phyloP scores from a whole-genome alignment of 441 rosid species.

The Corymbia calophylla region DNA sequence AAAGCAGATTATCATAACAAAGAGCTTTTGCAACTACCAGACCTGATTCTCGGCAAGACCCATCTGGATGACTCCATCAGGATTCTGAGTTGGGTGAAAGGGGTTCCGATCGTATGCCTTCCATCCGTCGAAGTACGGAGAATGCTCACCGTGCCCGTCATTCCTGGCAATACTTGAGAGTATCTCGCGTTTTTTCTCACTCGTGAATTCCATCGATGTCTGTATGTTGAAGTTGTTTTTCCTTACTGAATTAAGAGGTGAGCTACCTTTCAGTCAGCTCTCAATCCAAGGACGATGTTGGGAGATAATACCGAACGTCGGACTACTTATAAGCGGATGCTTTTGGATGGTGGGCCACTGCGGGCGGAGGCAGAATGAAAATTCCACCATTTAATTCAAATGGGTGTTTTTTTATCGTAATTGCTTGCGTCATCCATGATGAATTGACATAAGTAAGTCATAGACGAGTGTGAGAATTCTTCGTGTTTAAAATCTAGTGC shows the following conservation, averaged over 20 bases:
- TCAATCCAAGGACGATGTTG: background rate
- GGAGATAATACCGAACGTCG: background rate
- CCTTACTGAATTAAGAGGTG: background rate
- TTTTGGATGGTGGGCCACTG: too few relatives aligned
- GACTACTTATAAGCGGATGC: background rate
- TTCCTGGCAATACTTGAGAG: slow-evolving; percentile 35
- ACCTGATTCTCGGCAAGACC: slow-evolving; percentile 71
- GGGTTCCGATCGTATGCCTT: slow-evolving; percentile 47
- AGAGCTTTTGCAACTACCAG: background rate
- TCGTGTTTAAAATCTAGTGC: too few relatives aligned
- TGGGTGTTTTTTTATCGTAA: too few relatives aligned
- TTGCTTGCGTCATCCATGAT: too few relatives aligned
- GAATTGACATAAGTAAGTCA: too few relatives aligned
- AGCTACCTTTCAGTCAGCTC: background rate
- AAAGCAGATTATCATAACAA: background rate
- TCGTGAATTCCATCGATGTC: slow-evolving; percentile 2
- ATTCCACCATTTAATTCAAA: too few relatives aligned
- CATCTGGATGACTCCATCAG: slow-evolving; percentile 54
- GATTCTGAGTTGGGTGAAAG: slow-evolving; percentile 34
- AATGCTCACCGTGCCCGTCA: slow-evolving; percentile 44
- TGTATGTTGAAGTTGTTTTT: background rate
- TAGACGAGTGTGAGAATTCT: too few relatives aligned
- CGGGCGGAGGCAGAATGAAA: background rate
- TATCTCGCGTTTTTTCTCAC: background rate
- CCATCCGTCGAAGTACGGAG: slow-evolving; percentile 60